Percentiles rank a stretch among this genome's conserved stretches.
Conservation (phyloP, 2,329 filamentous ascomycete species). For the Fusarium circinatum region DNA sequence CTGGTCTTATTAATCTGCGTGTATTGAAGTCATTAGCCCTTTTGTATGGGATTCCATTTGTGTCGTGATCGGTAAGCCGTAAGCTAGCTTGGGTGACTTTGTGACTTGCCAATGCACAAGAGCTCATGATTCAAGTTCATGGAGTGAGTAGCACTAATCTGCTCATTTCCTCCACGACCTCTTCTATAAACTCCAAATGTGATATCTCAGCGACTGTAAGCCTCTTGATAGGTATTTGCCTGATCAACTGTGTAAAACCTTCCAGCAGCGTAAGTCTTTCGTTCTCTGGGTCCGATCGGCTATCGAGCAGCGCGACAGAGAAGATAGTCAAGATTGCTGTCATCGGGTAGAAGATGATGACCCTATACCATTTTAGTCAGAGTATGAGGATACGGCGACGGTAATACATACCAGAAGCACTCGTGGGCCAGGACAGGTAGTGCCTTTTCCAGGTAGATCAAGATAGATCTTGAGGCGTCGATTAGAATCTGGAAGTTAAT, state of each 20-base stretch:
- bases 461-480: slow-evolving; percentile 4
- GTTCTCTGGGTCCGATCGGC: fast-evolving
- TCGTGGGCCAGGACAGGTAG: not conserved
- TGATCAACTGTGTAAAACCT: not conserved
- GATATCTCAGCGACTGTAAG: not conserved
- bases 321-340: not conserved
- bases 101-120: not conserved
- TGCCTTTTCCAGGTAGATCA: slow-evolving; percentile 5
- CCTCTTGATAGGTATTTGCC: not conserved
- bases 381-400: no score
- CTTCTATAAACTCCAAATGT: not conserved
- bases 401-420: not conserved
- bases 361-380: not conserved
- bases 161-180: not conserved
- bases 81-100: no score
- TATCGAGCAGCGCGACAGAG: not conserved
- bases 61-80: not conserved
- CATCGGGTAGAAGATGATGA: slow-evolving; percentile 13
- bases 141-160: fast-evolving
- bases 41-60: not conserved
- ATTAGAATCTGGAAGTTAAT: not conserved
- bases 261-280: not conserved
- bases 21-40: no score
- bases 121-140: fast-evolving
- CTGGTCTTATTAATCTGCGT: not conserved